Conservation (phyloP, 192 early-diverging fungal species). For the Podochytrium sp. region DNA sequence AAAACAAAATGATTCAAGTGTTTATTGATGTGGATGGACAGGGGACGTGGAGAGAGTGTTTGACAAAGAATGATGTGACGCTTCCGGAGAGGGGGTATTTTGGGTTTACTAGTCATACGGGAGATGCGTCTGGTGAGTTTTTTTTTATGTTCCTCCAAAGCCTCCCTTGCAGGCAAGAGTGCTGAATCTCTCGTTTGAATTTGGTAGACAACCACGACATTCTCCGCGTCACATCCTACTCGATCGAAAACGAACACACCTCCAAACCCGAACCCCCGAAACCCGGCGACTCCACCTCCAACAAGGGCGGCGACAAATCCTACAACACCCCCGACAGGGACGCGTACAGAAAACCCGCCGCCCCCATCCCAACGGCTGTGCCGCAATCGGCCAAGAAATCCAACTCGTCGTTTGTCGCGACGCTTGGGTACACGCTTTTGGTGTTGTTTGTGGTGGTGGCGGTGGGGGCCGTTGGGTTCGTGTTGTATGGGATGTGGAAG, state of each 20-base stretch:
- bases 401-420: background rate
- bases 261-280: background rate
- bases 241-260: conserved; percentile 36
- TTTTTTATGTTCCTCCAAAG: conserved; percentile 14
- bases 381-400: background rate
- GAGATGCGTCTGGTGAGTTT: conserved; percentile 81
- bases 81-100: conserved; percentile 81
- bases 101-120: conserved; percentile 91
- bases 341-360: background rate
- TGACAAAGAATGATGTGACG: conserved; percentile 75
- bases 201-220: conserved; percentile 45
- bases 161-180: background rate
- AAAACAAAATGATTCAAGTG: conserved; percentile 59
- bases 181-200: background rate
- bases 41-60: conserved; percentile 83
- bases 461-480: conserved; percentile 36
- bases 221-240: conserved; percentile 34
- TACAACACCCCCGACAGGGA: background rate
- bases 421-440: background rate
- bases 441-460: conserved; percentile 41
- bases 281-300: background rate
- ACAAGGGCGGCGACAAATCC: background rate
- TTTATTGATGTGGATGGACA: conserved; percentile 58
- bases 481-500: conserved; percentile 35
- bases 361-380: background rate